Conservation (phyloP, 83 land plant species). For the Thuja plicata region DNA sequence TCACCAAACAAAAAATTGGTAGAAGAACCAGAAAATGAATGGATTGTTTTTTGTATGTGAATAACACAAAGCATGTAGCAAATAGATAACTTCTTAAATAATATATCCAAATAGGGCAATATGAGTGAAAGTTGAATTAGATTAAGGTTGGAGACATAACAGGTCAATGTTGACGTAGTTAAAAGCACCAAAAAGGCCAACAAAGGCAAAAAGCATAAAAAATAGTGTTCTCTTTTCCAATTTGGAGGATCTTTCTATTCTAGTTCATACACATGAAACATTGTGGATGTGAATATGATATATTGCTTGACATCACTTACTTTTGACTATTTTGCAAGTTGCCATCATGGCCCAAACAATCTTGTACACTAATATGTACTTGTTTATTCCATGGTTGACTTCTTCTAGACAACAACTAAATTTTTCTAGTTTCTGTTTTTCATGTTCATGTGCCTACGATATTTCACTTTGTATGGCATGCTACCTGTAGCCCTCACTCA, state of each 20-base stretch:
- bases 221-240: too few species aligned
- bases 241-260: too few species aligned
- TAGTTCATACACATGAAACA: neutral
- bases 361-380: constrained; percentile 19
- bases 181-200: neutral
- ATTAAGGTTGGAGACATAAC: neutral
- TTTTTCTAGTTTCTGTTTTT: constrained; percentile 50
- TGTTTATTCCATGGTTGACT: constrained; percentile 44
- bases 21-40: neutral
- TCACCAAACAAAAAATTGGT: neutral
- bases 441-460: constrained; percentile 39
- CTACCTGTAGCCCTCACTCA: constrained; percentile 56
- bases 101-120: too few species aligned
- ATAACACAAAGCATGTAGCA: too few species aligned
- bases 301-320: neutral
- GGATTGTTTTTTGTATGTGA: neutral
- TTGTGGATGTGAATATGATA: neutral
- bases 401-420: constrained; percentile 38
- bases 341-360: constrained; percentile 28
- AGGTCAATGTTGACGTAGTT: neutral
- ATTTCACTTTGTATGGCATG: constrained; percentile 60
- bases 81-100: too few species aligned
- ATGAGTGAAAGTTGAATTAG: neutral
- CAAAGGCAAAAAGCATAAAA: neutral
- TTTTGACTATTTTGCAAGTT: constrained; percentile 15